Evolutionary conservation across 192 early-diverging fungal genomes (phyloP).

Genomic region (Coemansia sp.): DNA sequence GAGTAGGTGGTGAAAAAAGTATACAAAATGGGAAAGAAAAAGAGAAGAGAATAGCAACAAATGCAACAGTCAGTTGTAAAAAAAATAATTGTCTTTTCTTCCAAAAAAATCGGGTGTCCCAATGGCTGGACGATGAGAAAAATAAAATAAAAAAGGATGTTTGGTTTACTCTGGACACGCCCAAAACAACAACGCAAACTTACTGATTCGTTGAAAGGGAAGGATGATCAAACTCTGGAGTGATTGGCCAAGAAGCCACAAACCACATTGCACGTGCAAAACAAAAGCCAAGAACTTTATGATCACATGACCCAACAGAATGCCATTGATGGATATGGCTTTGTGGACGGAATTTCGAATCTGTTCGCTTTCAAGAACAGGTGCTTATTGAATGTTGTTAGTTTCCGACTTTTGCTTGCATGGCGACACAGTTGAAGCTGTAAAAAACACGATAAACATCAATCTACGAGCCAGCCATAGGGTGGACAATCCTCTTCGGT

Average conservation of each 20-base stretch:
- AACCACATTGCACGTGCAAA: neutral
- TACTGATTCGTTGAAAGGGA: neutral
- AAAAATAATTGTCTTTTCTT: conserved; percentile 3
- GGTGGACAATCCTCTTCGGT: conserved; percentile 4
- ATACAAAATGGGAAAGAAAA: conserved; percentile 13
- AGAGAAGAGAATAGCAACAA: neutral
- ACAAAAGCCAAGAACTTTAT: neutral
- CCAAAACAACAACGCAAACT: too few relatives aligned
- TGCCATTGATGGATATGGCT: too few relatives aligned
- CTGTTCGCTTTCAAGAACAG: too few relatives aligned
- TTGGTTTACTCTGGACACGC: neutral
- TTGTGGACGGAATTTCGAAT: too few relatives aligned
- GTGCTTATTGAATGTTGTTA: too few relatives aligned
- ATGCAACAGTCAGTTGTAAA: too few relatives aligned
- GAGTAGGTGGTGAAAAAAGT: neutral
- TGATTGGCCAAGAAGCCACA: conserved; percentile 11
- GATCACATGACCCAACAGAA: too few relatives aligned
- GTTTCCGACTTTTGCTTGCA: too few relatives aligned
- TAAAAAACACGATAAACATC: neutral
- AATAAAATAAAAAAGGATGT: neutral
- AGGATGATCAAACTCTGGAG: conserved; percentile 11
- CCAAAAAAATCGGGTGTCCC: neutral
- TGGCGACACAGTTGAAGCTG: too few relatives aligned
- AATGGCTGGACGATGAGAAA: neutral
- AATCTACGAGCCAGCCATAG: too few relatives aligned